Percentiles rank a stretch among this genome's conserved stretches.
Evolutionary conservation across 176 grass and related monocot genomes (phyloP).

Genomic region (Pontederia paniculata): DNA sequence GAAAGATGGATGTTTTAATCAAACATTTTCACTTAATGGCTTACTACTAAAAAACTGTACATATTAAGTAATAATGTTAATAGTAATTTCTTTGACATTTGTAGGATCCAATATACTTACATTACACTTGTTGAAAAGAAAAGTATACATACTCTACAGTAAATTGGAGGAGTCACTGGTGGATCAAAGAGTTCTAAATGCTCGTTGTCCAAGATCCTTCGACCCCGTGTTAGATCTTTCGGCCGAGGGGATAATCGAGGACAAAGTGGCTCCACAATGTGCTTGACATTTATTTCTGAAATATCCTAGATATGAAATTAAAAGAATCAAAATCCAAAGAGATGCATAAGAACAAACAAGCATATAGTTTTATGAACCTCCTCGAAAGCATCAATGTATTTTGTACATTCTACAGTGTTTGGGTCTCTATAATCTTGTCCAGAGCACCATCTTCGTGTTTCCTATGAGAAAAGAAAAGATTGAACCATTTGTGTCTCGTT

Average conservation of each 20-base stretch:
- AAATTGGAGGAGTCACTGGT: neutral
- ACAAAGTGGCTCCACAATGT: conserved; percentile 27
- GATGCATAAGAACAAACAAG: neutral
- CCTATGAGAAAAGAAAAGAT: no score
- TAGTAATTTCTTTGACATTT: neutral
- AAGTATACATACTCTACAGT: conserved; percentile 26
- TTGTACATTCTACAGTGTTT: neutral
- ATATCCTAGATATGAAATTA: conserved; percentile 22
- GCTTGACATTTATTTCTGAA: neutral
- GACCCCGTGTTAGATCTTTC: neutral
- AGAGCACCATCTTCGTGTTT: neutral
- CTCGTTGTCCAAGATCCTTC: conserved; percentile 14
- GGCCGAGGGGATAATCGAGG: conserved; percentile 9
- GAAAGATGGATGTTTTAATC: neutral
- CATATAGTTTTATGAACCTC: neutral
- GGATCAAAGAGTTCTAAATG: conserved; percentile 6
- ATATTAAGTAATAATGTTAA: neutral
- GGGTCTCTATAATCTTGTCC: neutral
- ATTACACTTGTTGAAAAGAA: neutral
- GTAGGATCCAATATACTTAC: neutral
- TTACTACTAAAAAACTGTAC: no score
- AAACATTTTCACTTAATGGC: neutral
- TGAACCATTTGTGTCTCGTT: no score
- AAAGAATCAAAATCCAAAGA: neutral
- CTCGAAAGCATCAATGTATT: neutral